Evolutionary conservation across 2,329 filamentous ascomycete species (phyloP), one percentile per base, ranked within the genome.

Genomic region (Monosporascus sp.): DNA sequence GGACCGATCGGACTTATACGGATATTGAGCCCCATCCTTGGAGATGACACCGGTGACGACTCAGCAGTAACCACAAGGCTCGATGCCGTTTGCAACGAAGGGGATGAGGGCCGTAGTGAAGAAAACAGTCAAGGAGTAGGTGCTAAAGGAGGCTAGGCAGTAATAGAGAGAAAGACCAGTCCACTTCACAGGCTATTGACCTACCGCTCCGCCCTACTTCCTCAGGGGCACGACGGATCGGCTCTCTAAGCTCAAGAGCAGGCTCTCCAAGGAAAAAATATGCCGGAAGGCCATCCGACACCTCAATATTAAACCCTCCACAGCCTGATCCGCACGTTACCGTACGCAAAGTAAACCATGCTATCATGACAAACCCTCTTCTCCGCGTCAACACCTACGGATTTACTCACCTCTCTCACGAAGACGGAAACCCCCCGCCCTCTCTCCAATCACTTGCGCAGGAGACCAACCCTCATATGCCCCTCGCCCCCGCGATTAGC

Each of bases 401-500:
- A 41, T 20, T 1, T 8, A 9, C 9, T 41, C 38, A 18, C 3
- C 17, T 8, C 38, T 18, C 38, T 8, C 17, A 18, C 17, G 38
- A 14, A 8, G 7, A 41, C 17, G 9, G n/a, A n/a, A 41, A 8
- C 18, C 38, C 17, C 38, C 38, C 5, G 5, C 38, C 17, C 31
- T 5, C 38, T 6, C 31, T 5, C 11, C 31, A 5, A 14, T 46
- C 24, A 46, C 42, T 31, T 54, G 25, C 57, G 64, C 31, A 69
- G 55, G 41, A 73, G 52, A 9, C 69, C 71, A 38, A 82, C 78
- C 51, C 78, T 71, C 76, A 80, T 80, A 48, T 79, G 74, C 1
- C 80, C 80, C 45, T 67, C 75, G 0, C 79, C 80, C 3, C 76
- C 76, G 36, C 80, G 65, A 55, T 83, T 83, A 17, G 77, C 78